phyloP scores from a whole-genome alignment of 2,329 filamentous ascomycete species.

The Penicillium sp. region DNA sequence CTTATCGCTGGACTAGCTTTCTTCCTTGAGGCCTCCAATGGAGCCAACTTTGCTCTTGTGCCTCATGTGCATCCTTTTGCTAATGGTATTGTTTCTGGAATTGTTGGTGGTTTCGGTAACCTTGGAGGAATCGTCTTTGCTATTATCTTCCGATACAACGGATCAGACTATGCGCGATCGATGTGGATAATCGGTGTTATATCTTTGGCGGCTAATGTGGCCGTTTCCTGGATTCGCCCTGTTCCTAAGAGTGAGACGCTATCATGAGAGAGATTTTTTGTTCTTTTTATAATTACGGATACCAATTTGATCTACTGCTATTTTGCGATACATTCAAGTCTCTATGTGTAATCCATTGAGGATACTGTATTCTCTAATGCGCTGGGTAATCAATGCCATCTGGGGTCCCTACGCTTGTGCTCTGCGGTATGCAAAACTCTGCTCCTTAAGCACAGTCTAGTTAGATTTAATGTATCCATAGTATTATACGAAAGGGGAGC shows the following conservation, averaged over 20 bases:
- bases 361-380: no score
- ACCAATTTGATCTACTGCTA: background rate
- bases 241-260: conserved; percentile 54
- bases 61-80: conserved; percentile 81
- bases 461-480: no score
- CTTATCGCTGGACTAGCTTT: conserved; percentile 75
- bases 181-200: conserved; percentile 84
- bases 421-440: no score
- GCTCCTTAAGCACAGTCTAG: no score
- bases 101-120: conserved; percentile 78
- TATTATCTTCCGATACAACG: conserved; percentile 75
- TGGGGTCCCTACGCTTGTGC: no score
- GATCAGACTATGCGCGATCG: conserved; percentile 64
- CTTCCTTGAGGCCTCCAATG: conserved; percentile 82
- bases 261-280: conserved; percentile 1
- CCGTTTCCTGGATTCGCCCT: conserved; percentile 63
- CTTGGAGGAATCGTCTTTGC: conserved; percentile 82
- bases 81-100: conserved; percentile 76
- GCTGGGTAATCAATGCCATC: no score
- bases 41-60: conserved; percentile 81
- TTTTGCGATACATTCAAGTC: background rate
- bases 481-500: no score
- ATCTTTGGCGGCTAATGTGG: conserved; percentile 67
- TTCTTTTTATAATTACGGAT: background rate
- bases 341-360: background rate